Percentiles rank a stretch among this genome's conserved stretches.
Conservation (phyloP, 192 early-diverging fungal genomes). For the Podila epicladia region DNA sequence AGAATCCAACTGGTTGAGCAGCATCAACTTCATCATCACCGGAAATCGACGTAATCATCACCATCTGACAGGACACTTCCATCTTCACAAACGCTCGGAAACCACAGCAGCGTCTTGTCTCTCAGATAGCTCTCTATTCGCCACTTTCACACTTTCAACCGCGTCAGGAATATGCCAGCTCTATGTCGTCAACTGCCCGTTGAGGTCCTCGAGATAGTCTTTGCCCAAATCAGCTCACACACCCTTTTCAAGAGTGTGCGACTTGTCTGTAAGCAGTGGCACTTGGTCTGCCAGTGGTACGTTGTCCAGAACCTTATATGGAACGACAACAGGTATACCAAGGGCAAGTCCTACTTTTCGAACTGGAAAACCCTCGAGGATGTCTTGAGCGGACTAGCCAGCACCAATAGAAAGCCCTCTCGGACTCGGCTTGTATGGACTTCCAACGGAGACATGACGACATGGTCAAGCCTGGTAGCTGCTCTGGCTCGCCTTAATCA, state of each 20-base stretch:
- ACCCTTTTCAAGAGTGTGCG: background rate
- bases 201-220: background rate
- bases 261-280: background rate
- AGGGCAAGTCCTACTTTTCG: background rate
- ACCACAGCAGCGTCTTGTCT: too few relatives aligned
- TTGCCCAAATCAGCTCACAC: background rate
- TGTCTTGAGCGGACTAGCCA: background rate
- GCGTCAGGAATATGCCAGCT: too few relatives aligned
- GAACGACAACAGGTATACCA: background rate
- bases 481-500: background rate
- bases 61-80: too few relatives aligned
- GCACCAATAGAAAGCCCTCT: background rate
- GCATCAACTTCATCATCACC: too few relatives aligned
- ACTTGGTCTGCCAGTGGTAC: background rate
- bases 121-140: too few relatives aligned
- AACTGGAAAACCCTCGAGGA: background rate
- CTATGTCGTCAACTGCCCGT: background rate
- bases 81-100: too few relatives aligned
- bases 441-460: background rate
- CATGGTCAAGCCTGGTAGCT: background rate
- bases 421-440: background rate
- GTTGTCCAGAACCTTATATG: background rate
- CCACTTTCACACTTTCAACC: too few relatives aligned
- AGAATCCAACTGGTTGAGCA: too few relatives aligned
- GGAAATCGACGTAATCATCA: too few relatives aligned